Evolutionary conservation across 768 basidiomycete genomes (phyloP).

Genomic region (Cyathus striatus): DNA sequence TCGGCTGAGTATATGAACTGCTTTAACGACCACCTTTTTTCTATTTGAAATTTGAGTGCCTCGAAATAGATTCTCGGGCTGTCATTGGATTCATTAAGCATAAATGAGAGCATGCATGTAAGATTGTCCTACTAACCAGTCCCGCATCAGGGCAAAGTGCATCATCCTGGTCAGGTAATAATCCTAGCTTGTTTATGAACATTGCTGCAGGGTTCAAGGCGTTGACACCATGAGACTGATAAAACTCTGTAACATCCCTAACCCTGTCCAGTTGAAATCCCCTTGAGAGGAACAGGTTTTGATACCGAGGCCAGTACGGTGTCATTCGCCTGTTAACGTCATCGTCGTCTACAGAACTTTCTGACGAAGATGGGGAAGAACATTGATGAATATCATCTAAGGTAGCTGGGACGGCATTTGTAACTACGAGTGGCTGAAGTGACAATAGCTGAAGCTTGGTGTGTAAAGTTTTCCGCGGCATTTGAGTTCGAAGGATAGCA

Average conservation of each 20-base stretch:
- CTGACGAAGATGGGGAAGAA: constrained; percentile 40
- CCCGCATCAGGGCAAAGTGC: constrained; percentile 69
- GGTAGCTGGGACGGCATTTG: background rate
- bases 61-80: constrained; percentile 74
- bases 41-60: constrained; percentile 51
- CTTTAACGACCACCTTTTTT: constrained; percentile 58
- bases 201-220: background rate
- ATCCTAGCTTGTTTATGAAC: background rate
- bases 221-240: constrained; percentile 20
- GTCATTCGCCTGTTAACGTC: constrained; percentile 53
- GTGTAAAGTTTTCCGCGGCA: constrained; percentile 3
- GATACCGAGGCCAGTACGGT: constrained; percentile 61
- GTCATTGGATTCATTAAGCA: constrained; percentile 6
- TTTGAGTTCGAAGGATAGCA: constrained; percentile 1
- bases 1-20: constrained; percentile 57
- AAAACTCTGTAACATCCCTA: constrained; percentile 59
- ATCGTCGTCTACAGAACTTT: constrained; percentile 52
- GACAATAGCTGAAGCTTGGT: background rate
- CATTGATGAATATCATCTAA: constrained; percentile 14
- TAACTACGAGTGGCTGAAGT: background rate
- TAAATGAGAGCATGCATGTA: constrained; percentile 5
- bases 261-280: constrained; percentile 69
- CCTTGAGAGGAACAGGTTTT: constrained; percentile 34
- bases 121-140: constrained; percentile 40
- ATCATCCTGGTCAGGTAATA: constrained; percentile 35